Conservation (phyloP, 345 rosid genomes). For the Aquilaria malaccensis region DNA sequence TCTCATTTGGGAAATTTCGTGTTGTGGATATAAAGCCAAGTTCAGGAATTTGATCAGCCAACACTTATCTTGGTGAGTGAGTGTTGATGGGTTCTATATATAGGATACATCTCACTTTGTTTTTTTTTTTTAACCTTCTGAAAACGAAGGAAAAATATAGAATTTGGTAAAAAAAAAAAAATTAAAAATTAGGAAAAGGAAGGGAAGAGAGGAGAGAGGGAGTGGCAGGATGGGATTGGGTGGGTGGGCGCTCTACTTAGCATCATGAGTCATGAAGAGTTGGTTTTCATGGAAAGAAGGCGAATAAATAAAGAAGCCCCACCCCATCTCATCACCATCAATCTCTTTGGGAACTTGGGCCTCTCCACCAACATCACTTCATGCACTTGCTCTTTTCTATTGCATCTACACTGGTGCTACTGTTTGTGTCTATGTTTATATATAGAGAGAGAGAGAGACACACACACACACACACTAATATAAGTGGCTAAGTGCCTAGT, state of each 20-base stretch:
- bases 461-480: too few relatives aligned
- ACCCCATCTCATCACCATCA: constrained; percentile 41
- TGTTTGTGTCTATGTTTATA: neutral
- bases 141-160: neutral
- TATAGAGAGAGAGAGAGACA: too few relatives aligned
- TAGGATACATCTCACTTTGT: neutral
- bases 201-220: neutral
- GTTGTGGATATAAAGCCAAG: too few relatives aligned
- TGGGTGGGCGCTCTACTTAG: constrained; percentile 32
- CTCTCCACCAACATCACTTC: constrained; percentile 38
- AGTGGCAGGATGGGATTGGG: constrained; percentile 32
- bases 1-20: too few relatives aligned
- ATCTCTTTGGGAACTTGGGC: constrained; percentile 98
- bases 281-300: constrained; percentile 27
- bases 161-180: neutral
- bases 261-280: constrained; percentile 27
- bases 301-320: constrained; percentile 24
- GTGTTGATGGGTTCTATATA: too few relatives aligned
- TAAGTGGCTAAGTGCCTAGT: too few relatives aligned
- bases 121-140: neutral
- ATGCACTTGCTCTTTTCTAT: constrained; percentile 8
- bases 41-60: too few relatives aligned
- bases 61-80: too few relatives aligned
- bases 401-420: constrained; percentile 10
- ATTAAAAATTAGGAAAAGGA: neutral